Conservation (phyloP, 441 rosid genomes). For the Erodium trifolium region DNA sequence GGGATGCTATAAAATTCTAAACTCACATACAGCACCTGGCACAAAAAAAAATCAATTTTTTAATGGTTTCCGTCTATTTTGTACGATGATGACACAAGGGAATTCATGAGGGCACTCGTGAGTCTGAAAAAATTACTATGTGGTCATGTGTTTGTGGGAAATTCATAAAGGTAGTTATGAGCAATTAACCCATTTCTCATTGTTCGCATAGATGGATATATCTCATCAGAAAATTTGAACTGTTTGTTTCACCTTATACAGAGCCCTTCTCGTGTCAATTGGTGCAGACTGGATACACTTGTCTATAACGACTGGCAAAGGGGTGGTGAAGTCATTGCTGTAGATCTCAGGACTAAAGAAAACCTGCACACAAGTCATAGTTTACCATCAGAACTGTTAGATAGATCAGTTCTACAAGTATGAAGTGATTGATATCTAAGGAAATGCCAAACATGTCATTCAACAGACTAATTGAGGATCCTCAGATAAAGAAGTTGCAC, state of each 20-base stretch:
- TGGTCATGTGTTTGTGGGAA: no score
- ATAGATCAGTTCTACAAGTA: background rate
- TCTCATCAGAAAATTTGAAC: background rate
- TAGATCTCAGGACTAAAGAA: conserved; percentile 96
- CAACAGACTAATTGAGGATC: conserved; percentile 10
- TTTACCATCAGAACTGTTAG: conserved; percentile 14
- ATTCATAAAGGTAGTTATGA: no score
- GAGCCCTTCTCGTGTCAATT: conserved; percentile 93
- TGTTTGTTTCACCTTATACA: conserved; percentile 64
- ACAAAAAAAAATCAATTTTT: no score
- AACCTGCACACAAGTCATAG: conserved; percentile 40
- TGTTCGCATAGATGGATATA: background rate
- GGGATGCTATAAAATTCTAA: no score
- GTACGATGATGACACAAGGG: no score
- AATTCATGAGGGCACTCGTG: no score
- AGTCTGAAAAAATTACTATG: no score
- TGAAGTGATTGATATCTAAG: background rate
- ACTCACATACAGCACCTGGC: no score
- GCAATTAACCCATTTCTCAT: background rate
- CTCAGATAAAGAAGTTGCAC: conserved; percentile 13
- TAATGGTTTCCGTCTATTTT: no score
- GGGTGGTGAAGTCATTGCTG: conserved; percentile 63
- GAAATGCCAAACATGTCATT: conserved; percentile 8
- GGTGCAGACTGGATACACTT: conserved; percentile 98
- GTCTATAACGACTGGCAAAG: conserved; percentile 87